phyloP scores from a whole-genome alignment of 1,284 basidiomycete species.

The Caloboletus inedulis region DNA sequence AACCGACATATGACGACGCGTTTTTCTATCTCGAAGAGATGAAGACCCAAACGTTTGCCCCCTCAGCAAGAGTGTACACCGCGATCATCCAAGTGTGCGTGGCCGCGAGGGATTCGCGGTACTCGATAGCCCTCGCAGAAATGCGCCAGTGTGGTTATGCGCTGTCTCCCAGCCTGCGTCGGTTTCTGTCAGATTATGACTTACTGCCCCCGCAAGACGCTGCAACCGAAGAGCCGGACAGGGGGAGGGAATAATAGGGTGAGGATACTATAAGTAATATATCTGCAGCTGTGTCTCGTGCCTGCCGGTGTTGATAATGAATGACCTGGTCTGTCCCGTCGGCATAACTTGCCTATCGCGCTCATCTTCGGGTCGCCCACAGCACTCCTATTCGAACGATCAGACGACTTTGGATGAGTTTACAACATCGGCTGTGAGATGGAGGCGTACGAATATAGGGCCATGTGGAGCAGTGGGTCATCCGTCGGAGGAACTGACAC shows the following conservation, averaged over 20 bases:
- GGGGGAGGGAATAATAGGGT: neutral
- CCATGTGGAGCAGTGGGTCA: neutral
- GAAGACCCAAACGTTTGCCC: constrained; percentile 61
- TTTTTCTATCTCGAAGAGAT: constrained; percentile 88
- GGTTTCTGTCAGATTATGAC: constrained; percentile 30
- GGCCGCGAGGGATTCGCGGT: constrained; percentile 55
- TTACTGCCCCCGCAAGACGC: constrained; percentile 5
- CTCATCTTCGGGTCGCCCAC: neutral
- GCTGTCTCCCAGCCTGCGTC: constrained; percentile 32
- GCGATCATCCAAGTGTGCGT: constrained; percentile 61
- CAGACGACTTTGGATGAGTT: neutral
- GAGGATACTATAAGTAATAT: neutral
- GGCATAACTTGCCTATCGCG: neutral
- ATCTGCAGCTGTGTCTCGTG: neutral
- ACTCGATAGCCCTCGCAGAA: constrained; percentile 67
- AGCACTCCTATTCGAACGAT: neutral
- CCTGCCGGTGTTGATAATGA: neutral
- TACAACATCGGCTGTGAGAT: neutral
- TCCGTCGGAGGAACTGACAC: neutral
- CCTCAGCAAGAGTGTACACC: constrained; percentile 57
- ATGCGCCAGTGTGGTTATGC: constrained; percentile 53
- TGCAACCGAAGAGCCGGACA: neutral
- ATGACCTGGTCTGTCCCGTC: constrained; percentile 1
- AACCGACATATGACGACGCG: constrained; percentile 76
- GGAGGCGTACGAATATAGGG: constrained; percentile 8